Conservation (phyloP, 768 basidiomycete species). For the Tulasnella sp. region DNA sequence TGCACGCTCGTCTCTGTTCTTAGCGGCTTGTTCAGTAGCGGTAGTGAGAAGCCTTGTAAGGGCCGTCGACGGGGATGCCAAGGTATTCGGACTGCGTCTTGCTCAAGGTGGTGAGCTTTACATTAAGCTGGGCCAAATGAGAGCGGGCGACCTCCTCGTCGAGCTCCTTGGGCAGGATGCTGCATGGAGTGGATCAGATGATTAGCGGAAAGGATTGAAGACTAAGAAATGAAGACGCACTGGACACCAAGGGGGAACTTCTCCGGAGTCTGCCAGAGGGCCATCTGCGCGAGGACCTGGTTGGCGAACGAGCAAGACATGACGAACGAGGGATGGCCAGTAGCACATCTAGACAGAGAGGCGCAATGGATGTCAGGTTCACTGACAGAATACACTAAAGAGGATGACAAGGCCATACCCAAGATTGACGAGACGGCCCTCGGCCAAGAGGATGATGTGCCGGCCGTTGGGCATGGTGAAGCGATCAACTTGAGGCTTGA, state of each 20-base stretch:
- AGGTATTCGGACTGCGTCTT: slow-evolving; percentile 78
- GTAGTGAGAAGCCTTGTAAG: slow-evolving; percentile 66
- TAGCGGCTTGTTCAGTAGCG: slow-evolving; percentile 37
- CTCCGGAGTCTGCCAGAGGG: slow-evolving; percentile 86
- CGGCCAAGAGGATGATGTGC: slow-evolving; percentile 94
- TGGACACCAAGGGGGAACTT: slow-evolving; percentile 96
- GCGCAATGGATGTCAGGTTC: background rate
- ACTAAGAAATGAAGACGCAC: slow-evolving; percentile 18
- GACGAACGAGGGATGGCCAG: slow-evolving; percentile 98
- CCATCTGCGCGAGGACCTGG: slow-evolving; percentile 97
- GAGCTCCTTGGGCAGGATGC: slow-evolving; percentile 92
- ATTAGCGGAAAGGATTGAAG: background rate
- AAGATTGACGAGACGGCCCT: slow-evolving; percentile 98
- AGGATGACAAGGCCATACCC: slow-evolving; percentile 41
- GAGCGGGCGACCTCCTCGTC: slow-evolving; percentile 99
- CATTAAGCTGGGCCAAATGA: slow-evolving; percentile 80
- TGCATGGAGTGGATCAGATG: slow-evolving; percentile 3
- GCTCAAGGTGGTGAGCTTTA: slow-evolving; percentile 77
- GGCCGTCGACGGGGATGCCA: slow-evolving; percentile 75
- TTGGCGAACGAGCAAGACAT: slow-evolving; percentile 99
- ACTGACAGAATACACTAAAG: background rate
- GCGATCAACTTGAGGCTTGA: slow-evolving; percentile 99
- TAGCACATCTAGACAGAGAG: slow-evolving; percentile 57
- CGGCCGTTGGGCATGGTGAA: slow-evolving; percentile 87
- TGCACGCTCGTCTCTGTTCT: background rate